Base-by-base conservation (phyloP, 306 rosid genomes). In the Parietaria judaica region DNA sequence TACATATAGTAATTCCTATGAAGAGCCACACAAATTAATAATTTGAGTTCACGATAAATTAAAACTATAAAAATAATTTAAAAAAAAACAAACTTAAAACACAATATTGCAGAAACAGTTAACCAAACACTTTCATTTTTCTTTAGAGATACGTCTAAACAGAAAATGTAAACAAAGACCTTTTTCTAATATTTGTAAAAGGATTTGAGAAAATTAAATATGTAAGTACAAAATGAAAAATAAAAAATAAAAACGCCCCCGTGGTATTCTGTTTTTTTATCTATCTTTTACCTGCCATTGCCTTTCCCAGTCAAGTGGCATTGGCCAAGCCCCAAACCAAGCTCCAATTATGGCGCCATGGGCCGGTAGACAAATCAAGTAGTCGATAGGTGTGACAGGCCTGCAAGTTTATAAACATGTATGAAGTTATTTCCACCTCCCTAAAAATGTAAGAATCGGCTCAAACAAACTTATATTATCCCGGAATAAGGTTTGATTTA, bases 231-330 rank as follows among this genome's bases (percentile, higher is more conserved):
- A 41, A 41, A 41, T 41, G 45, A 41, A 41, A 41, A 41, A 41
- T 41, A 5, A 5, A 41, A 39, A 5, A 41, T 16, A 14, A 10
- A 36, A 43, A 6, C 41, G 49, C 31, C 31, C 31, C 31, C 31
- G 31, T 23, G 31, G 31, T 23, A 11, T 23, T 31, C 10, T 10
- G 7, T 8, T 11, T 36, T 36, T n/a, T 23, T 23, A 16, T 11
- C 3, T n/a, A 48, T 34, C n/a, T 1, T 5, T 14, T 78, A 88
- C 98, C 95, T 86, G 98, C 95, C 96, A 86, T 51, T 92, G 88
- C 60, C 94, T 80, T 78, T 88, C 98, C 98, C 98, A 92, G 68
- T 92, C 98, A 76, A 92, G 98, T n/a, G 96, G 98, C 96, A 92
- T 84, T 12, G 95, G 94, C 89, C 89, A 88, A 61, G 98, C 95